These are phyloP conservation scores for Lachnellula subtilissima DNA, from an alignment of 2,329 filamentous ascomycete genomes.

Conservation along the genomic window DNA sequence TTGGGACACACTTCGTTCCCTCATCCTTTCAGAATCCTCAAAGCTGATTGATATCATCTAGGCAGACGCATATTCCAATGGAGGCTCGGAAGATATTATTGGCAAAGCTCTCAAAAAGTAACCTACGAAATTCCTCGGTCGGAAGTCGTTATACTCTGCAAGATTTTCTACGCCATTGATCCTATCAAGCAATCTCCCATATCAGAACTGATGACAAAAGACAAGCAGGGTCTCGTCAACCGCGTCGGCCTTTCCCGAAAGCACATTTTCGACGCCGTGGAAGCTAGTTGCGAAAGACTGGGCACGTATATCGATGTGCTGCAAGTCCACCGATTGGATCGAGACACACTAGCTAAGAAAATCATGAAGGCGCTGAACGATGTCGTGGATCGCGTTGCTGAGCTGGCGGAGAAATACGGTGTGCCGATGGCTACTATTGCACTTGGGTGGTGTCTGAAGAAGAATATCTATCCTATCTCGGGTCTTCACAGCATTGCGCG, in stretches of 20 bases:
- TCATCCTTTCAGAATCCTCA: too few relatives aligned
- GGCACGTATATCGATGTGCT: slow-evolving; percentile 44
- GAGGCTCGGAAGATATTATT: slow-evolving; percentile 35
- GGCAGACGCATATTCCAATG: slow-evolving; percentile 48
- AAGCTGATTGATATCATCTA: too few relatives aligned
- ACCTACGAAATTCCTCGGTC: slow-evolving; percentile 56
- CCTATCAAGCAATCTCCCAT: slow-evolving; percentile 3
- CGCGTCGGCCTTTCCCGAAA: slow-evolving; percentile 53
- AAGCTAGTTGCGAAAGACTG: slow-evolving; percentile 49
- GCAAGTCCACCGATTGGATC: slow-evolving; percentile 56
- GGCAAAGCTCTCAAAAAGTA: slow-evolving; percentile 56
- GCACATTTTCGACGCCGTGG: slow-evolving; percentile 61
- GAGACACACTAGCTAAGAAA: slow-evolving; percentile 46
- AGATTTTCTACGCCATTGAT: slow-evolving; percentile 40
- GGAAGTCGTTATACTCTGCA: slow-evolving; percentile 62
- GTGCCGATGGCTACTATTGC: slow-evolving; percentile 56
- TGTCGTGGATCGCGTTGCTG: slow-evolving; percentile 37
- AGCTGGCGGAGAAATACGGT: slow-evolving; percentile 48
- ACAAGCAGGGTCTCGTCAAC: slow-evolving; percentile 41
- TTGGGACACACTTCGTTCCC: slow-evolving; percentile 35
- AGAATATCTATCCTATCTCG: slow-evolving; percentile 42
- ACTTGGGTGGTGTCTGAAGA: slow-evolving; percentile 50
- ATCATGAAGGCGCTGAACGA: slow-evolving; percentile 58
- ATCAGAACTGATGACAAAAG: slow-evolving; percentile 22
- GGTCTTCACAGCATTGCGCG: slow-evolving; percentile 44